Evolutionary conservation across 2,329 filamentous ascomycete species (phyloP), one percentile per base, ranked within the genome.

Genomic region (Mycosphaerella sp.): DNA sequence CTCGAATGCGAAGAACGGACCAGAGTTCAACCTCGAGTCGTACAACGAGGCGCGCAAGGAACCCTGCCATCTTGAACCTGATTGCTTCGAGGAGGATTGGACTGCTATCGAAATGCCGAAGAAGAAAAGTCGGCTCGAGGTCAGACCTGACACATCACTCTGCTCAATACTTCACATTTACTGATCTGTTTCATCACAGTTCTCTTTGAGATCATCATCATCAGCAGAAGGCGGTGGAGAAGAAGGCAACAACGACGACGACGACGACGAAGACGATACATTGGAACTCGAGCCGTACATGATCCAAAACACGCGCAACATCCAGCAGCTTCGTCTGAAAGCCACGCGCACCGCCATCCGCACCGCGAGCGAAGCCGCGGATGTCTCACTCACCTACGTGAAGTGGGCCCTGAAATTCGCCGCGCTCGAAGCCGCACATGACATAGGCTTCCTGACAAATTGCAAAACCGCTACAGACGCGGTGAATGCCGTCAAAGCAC

Each of bases 371-470:
- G 48, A 54, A 27, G 54, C 56, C 14, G 51, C 52, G 9, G 56
- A 49, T 16, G 46, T 53, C 44, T 44, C 46, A 39, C 34, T 52
- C 37, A 40, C 41, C 7, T 44, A 53, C 43, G 50, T 44, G 1
- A 42, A 51, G 14, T 37, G 39, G 25, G 52, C 52, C 2, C 40
- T 51, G 16, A 46, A 40, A 21, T 39, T 48, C 18, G 36, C 44
- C 6, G 36, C 48, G 18, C 12, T 48, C 30, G 52, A 54, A 40
- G 43, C 49, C 9, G 48, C 54, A 2, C 51, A 48, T 27, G 53
- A 54, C 9, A 44, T 58, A 16, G 53, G 53, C 42, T 56, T 50
- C 41, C 34, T 56, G 3, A 34, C 41, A 4, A 42, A 36, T 21
- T 52, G 50, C 32, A 45, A 50, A 12, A 54, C 54, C 8, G 51